Evolutionary conservation across 345 rosid genomes (phyloP), one percentile per base, ranked within the genome.

Genomic region (Eucalyptus grandis): DNA sequence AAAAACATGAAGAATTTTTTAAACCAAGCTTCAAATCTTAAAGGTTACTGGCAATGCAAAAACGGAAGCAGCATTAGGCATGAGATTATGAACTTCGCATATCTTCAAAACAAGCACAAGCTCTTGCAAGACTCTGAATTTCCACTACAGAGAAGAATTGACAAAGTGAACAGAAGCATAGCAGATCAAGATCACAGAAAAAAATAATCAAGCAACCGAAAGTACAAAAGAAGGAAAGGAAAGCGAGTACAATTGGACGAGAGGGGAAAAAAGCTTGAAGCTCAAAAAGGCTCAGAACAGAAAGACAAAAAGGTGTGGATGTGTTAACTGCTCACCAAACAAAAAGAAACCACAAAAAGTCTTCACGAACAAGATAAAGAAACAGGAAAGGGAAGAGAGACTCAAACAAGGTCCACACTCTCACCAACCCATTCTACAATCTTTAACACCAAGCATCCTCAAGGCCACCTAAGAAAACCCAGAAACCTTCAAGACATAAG

Each of bases 271-370:
- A 22, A 44, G 60, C 43, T 49, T 86, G 77, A 77, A 86, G 81
- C 50, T 88, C 81, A 27, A 90, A 88, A 54, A 26, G 85, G 51
- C 77, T 44, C 17, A 81, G 34, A 87, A 60, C 46, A 62, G 43
- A 81, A 24, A 34, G 69, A 54, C 49, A 81, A 50, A 90, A 47
- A 50, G 47, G 87, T 86, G 91, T 92, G 92, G 89, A 93, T 93
- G 90, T 87, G 86, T 88, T 92, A 88, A 92, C 95, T 92, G 95
- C 95, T 92, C 91, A 94, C 95, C 94, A 93, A 91, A 93, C 93
- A 88, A 89, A 90, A 77, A 54, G 86, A 17, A 56, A 92, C 91
- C 90, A 89, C 91, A 86, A 87, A 92, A 92, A 93, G 89, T 90
- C 94, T 92, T 95, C 88, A 89, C 89, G 40, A 88, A 89, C 93